These are phyloP conservation scores for Acer negundo DNA, from an alignment of 345 rosid genomes.

Conservation along the genomic window DNA sequence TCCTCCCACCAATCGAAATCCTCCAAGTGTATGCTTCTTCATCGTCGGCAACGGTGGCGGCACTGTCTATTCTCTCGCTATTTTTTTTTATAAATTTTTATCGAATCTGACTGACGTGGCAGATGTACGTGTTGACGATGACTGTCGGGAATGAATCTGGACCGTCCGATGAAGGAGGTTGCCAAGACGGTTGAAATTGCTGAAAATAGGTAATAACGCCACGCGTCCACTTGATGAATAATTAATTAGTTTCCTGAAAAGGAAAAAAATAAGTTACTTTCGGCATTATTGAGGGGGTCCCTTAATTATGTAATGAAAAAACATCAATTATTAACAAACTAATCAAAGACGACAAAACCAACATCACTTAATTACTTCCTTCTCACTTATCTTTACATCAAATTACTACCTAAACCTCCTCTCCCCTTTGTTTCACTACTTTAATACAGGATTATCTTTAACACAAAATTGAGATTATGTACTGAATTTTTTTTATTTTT, in stretches of 20 bases:
- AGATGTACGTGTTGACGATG: slow-evolving; percentile 15
- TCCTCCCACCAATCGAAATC: neutral
- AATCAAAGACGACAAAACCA: neutral
- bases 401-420: too few relatives aligned
- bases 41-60: slow-evolving; percentile 36
- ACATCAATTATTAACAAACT: neutral
- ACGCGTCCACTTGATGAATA: slow-evolving; percentile 21
- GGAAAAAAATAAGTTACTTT: slow-evolving; percentile 2
- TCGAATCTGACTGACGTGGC: slow-evolving; percentile 24
- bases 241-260: slow-evolving; percentile 22
- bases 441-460: too few relatives aligned
- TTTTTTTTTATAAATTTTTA: neutral
- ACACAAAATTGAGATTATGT: too few relatives aligned
- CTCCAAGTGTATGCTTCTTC: slow-evolving; percentile 23
- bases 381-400: neutral
- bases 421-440: too few relatives aligned
- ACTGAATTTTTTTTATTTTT: too few relatives aligned
- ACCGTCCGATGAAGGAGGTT: slow-evolving; percentile 41
- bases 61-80: slow-evolving; percentile 24
- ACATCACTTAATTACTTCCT: neutral
- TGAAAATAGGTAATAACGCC: slow-evolving; percentile 9
- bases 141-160: neutral
- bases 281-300: neutral
- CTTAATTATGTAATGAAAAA: slow-evolving; percentile 1
- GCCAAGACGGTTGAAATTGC: slow-evolving; percentile 37